A percentile compares a stretch with the other conserved stretches of the same genome.
These are phyloP conservation scores for Xylariaceae sp. DNA, from an alignment of 2,329 filamentous ascomycete species.

Conservation along the genomic window DNA sequence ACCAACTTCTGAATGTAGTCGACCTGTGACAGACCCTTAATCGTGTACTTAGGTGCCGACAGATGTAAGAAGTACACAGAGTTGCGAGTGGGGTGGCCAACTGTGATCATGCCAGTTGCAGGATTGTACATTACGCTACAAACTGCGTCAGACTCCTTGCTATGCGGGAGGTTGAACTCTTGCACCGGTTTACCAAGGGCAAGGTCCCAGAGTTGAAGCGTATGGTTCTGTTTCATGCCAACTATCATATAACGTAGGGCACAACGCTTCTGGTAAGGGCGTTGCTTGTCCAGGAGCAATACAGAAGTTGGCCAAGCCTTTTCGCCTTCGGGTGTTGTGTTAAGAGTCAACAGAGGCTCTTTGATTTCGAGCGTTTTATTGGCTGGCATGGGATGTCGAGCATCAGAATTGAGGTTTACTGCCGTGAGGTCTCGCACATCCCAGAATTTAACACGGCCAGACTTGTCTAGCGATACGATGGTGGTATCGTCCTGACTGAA, in stretches of 20 bases:
- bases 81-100: conserved; percentile 94
- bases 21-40: conserved; percentile 78
- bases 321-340: conserved; percentile 78
- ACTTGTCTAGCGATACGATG: conserved; percentile 94
- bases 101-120: conserved; percentile 83
- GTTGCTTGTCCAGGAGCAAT: conserved; percentile 90
- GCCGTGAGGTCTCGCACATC: conserved; percentile 76
- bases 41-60: conserved; percentile 86
- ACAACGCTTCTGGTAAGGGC: conserved; percentile 83
- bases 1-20: conserved; percentile 77
- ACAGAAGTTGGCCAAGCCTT: conserved; percentile 98
- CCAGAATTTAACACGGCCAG: conserved; percentile 96
- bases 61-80: conserved; percentile 96
- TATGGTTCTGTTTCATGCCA: conserved; percentile 98
- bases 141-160: conserved; percentile 94
- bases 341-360: conserved; percentile 78
- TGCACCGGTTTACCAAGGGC: conserved; percentile 92
- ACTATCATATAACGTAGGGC: conserved; percentile 94
- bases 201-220: conserved; percentile 96
- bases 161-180: conserved; percentile 92
- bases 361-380: conserved; percentile 68
- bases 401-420: conserved; percentile 46
- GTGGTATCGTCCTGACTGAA: conserved; percentile 96
- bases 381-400: conserved; percentile 47
- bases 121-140: conserved; percentile 96